Conservation (phyloP, 352 stramenopile species). For the Globisporangium orthogonon region DNA sequence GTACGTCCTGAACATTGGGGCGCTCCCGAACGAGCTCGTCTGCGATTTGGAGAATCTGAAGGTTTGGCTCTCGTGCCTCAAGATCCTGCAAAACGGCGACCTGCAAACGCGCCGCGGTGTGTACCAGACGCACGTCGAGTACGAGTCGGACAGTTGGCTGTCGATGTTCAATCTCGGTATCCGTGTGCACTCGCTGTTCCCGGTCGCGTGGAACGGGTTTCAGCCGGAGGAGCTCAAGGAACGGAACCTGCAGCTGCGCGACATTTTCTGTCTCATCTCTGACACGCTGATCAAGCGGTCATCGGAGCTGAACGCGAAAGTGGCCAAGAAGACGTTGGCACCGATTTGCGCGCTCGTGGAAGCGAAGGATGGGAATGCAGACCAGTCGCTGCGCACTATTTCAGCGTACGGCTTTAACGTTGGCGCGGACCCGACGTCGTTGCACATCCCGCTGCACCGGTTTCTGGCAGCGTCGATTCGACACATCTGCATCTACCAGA, state of each 20-base stretch:
- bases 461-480: slow-evolving; percentile 70
- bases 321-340: slow-evolving; percentile 41
- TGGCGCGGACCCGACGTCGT: slow-evolving; percentile 44
- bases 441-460: slow-evolving; percentile 80
- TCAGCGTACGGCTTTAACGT: slow-evolving; percentile 65
- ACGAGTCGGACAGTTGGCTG: slow-evolving; percentile 85
- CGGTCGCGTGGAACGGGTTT: slow-evolving; percentile 72
- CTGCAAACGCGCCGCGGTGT: slow-evolving; percentile 62
- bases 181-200: slow-evolving; percentile 79
- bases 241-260: slow-evolving; percentile 22
- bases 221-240: slow-evolving; percentile 26
- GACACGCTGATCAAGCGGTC: slow-evolving; percentile 39
- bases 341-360: slow-evolving; percentile 26
- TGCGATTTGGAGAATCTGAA: slow-evolving; percentile 60
- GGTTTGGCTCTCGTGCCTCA: slow-evolving; percentile 67
- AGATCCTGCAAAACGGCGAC: slow-evolving; percentile 63
- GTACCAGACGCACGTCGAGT: slow-evolving; percentile 78
- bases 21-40: slow-evolving; percentile 71
- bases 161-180: slow-evolving; percentile 89
- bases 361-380: slow-evolving; percentile 10
- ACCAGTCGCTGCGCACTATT: slow-evolving; percentile 5
- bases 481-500: slow-evolving; percentile 54
- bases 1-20: slow-evolving; percentile 79
- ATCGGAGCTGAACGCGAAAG: slow-evolving; percentile 34
- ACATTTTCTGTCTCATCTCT: slow-evolving; percentile 47